These are phyloP conservation scores for Fragaria vesca DNA, from an alignment of 306 rosid species.

Conservation along the genomic window DNA sequence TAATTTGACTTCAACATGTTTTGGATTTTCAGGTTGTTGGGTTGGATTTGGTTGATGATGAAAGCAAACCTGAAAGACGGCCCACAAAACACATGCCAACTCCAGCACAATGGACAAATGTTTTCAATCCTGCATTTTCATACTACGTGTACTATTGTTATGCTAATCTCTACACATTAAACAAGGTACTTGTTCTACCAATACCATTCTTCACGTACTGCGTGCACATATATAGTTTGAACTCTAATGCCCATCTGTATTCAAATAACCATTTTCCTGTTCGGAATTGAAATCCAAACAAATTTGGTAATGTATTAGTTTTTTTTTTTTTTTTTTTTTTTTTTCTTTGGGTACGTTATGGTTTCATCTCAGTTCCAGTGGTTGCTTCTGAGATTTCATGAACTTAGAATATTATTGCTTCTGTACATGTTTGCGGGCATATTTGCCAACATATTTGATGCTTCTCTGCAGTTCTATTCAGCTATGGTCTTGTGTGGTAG, in stretches of 20 bases:
- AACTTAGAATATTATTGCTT: background rate
- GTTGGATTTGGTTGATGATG: constrained; percentile 94
- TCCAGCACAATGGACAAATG: constrained; percentile 94
- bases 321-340: background rate
- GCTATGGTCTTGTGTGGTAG: background rate
- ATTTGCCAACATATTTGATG: background rate
- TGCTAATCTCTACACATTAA: constrained; percentile 87
- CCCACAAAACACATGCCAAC: constrained; percentile 99
- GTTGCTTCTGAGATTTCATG: constrained; percentile 2
- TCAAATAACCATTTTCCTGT: background rate
- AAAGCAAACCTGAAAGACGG: constrained; percentile 96
- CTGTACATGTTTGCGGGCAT: constrained; percentile 5
- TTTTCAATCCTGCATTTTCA: constrained; percentile 93
- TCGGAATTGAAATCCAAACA: background rate
- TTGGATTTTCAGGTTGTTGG: constrained; percentile 75
- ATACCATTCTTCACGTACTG: background rate
- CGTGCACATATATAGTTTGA: constrained; percentile 6
- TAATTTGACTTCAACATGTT: constrained; percentile 2
- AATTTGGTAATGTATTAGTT: background rate
- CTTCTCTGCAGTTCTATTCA: background rate
- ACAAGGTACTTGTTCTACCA: constrained; percentile 61
- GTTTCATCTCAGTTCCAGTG: background rate
- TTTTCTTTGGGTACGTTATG: background rate
- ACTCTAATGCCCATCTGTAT: background rate
- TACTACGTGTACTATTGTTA: constrained; percentile 94